These are phyloP conservation scores for Ogataea parapolymorpha DNA, from an alignment of 805 yeast species.

Conservation along the genomic window DNA sequence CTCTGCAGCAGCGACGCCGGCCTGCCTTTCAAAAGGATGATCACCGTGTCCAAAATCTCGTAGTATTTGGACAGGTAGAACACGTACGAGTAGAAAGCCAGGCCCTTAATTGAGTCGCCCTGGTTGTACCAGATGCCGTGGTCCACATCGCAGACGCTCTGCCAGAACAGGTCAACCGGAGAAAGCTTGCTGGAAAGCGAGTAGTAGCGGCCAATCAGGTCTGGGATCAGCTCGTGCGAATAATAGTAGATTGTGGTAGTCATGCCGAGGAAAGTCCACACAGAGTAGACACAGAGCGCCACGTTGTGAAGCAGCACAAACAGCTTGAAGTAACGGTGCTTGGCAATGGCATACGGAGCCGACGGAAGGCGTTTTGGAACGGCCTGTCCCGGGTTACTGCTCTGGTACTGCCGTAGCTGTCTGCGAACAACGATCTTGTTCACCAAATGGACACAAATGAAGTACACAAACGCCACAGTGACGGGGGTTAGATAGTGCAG, in stretches of 20 bases:
- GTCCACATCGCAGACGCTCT: conserved; percentile 56
- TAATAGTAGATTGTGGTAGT: conserved; percentile 45
- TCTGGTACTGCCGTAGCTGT: conserved; percentile 36
- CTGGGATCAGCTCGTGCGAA: conserved; percentile 32
- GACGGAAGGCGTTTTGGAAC: conserved; percentile 41
- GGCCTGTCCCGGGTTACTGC: conserved; percentile 26
- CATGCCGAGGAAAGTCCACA: conserved; percentile 73
- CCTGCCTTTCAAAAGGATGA: conserved; percentile 64
- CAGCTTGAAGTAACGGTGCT: conserved; percentile 42
- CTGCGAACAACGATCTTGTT: conserved; percentile 48
- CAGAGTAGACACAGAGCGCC: conserved; percentile 60
- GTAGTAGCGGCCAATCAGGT: conserved; percentile 25
- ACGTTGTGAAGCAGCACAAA: conserved; percentile 61
- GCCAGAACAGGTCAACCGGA: conserved; percentile 49
- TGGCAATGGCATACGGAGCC: conserved; percentile 52
- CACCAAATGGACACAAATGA: conserved; percentile 51
- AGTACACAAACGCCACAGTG: conserved; percentile 55
- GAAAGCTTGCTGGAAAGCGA: conserved; percentile 10
- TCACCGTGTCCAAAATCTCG: conserved; percentile 66
- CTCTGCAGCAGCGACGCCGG: conserved; percentile 66
- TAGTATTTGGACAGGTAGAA: conserved; percentile 70
- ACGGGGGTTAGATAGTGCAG: conserved; percentile 54
- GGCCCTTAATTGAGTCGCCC: conserved; percentile 35
- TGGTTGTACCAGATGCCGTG: conserved; percentile 52
- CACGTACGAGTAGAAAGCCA: conserved; percentile 59